These are phyloP conservation scores for Fusarium penzigii DNA, from an alignment of 2,329 filamentous ascomycete species.

Conservation along the genomic window DNA sequence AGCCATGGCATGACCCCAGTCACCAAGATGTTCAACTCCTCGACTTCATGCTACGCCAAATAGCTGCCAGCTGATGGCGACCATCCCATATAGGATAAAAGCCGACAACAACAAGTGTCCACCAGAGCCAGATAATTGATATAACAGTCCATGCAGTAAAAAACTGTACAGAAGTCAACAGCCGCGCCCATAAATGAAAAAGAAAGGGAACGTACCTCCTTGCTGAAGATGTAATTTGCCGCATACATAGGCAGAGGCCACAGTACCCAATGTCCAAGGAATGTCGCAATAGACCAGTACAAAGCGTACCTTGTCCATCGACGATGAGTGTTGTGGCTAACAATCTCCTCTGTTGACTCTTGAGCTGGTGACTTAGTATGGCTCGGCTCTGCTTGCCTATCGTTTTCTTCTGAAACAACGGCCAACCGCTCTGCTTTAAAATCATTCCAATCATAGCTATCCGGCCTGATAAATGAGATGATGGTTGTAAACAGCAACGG, in stretches of 20 bases:
- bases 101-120: slow-evolving; percentile 7
- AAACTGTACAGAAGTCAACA: background rate
- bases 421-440: slow-evolving; percentile 20
- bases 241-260: slow-evolving; percentile 10
- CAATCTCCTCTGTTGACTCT: background rate
- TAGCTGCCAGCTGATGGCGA: background rate
- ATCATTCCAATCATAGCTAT: slow-evolving; percentile 36
- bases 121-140: slow-evolving; percentile 11
- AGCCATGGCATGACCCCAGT: too few relatives aligned
- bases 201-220: background rate
- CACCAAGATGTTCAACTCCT: too few relatives aligned
- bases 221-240: slow-evolving; percentile 11
- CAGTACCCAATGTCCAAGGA: slow-evolving; percentile 11
- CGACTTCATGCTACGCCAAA: too few relatives aligned
- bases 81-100: slow-evolving; percentile 15
- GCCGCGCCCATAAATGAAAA: background rate
- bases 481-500: slow-evolving; percentile 41
- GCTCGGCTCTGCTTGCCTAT: background rate
- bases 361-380: background rate
- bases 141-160: slow-evolving; percentile 11
- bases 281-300: slow-evolving; percentile 7
- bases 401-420: slow-evolving; percentile 2
- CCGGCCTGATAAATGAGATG: slow-evolving; percentile 43
- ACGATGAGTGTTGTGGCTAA: slow-evolving; percentile 1
- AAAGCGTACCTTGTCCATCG: slow-evolving; percentile 9